phyloP scores from a whole-genome alignment of 2,329 filamentous ascomycete genomes.

The Colletotrichum acutatum region DNA sequence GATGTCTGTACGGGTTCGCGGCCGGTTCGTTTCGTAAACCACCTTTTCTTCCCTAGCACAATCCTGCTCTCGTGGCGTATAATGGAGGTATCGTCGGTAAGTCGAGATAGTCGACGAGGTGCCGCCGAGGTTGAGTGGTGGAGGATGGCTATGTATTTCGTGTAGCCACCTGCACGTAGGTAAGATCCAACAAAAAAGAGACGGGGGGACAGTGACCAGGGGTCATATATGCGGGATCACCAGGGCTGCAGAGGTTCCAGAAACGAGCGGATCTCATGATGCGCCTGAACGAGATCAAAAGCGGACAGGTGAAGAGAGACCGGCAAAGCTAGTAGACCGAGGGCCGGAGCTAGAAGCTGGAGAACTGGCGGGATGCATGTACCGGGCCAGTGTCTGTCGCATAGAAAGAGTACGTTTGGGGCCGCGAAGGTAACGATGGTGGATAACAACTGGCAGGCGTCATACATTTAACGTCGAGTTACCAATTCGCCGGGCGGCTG shows the following conservation, averaged over 20 bases:
- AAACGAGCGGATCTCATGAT: constrained; percentile 35
- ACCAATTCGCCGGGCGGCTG: constrained; percentile 33
- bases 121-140: background rate
- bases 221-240: constrained; percentile 36
- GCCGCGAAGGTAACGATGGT: constrained; percentile 15
- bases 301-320: constrained; percentile 31
- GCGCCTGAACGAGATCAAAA: constrained; percentile 34
- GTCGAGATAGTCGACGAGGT: background rate
- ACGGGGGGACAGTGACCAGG: constrained; percentile 28
- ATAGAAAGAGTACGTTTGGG: constrained; percentile 22
- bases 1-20: background rate
- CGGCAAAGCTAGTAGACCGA: constrained; percentile 34
- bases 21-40: background rate
- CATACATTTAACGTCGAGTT: constrained; percentile 36
- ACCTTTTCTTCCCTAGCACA: background rate
- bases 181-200: background rate
- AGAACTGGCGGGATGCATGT: constrained; percentile 24
- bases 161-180: background rate
- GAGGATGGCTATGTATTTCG: background rate
- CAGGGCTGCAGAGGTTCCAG: constrained; percentile 34
- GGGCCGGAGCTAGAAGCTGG: constrained; percentile 33
- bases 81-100: background rate
- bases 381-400: constrained; percentile 2
- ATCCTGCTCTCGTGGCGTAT: background rate
- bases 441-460: constrained; percentile 30